Evolutionary conservation across 768 basidiomycete species (phyloP), one percentile per base, ranked within the genome.

Genomic region (Cystobasidium onofrii): DNA sequence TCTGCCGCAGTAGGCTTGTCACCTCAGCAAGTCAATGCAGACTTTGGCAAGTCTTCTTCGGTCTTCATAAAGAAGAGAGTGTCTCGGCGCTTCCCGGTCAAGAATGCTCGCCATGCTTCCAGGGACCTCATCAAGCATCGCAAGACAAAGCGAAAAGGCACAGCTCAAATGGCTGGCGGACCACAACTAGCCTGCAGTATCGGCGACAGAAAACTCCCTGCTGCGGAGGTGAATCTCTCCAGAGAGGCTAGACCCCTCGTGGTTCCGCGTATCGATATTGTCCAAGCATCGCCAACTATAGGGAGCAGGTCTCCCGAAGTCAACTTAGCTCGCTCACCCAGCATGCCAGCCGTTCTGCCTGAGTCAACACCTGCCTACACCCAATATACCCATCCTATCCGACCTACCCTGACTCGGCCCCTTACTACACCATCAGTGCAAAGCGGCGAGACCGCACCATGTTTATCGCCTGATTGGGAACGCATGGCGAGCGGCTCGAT

Each of bases 211-310:
- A 4, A 20, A 50, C 15, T 15, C 9, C n/a, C 4, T n/a, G n/a
- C n/a, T n/a, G n/a, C n/a, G n/a, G n/a, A n/a, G n/a, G n/a, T n/a
- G n/a, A n/a, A n/a, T n/a, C n/a, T n/a, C n/a, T n/a, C n/a, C n/a
- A n/a, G n/a, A n/a, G n/a, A n/a, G n/a, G n/a, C n/a, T n/a, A n/a
- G n/a, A 29, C 57, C 57, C 2, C 57, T 60, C 10, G 57, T 6
- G 12, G 57, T 39, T 18, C 63, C 63, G 33, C 63, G 63, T 9
- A 64, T 64, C 17, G 63, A 64, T 25, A 64, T 64, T 25, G 33
- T 36, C 6, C 36, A 64, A 27, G 34, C 63, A 36, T 64, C 63
- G 63, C 63, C 63, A 15, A 39, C 36, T 29, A 36, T 64, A 4
- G 36, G 33, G 6, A 50, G 46, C 6, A 50, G 46, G 13, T 31